Conservation (phyloP, 192 early-diverging fungal genomes). For the Podila verticillata region DNA sequence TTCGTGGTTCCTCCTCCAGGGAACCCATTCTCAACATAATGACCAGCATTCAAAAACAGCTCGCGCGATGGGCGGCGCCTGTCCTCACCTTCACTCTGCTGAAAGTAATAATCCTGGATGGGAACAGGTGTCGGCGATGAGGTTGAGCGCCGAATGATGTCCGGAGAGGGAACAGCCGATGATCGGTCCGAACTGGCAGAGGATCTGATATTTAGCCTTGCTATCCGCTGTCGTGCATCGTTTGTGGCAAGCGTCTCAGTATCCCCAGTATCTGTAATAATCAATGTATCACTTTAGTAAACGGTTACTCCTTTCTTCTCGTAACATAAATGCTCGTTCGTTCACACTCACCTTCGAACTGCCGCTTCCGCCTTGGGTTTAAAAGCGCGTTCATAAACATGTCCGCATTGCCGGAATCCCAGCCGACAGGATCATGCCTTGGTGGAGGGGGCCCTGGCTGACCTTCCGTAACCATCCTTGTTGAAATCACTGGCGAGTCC, state of each 20-base stretch:
- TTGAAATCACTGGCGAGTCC: slow-evolving; percentile 20
- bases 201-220: slow-evolving; percentile 35
- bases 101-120: background rate
- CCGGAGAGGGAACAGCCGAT: slow-evolving; percentile 26
- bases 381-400: slow-evolving; percentile 26
- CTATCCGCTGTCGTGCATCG: slow-evolving; percentile 39
- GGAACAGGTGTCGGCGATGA: slow-evolving; percentile 27
- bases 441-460: background rate
- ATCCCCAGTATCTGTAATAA: slow-evolving; percentile 31
- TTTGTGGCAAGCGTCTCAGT: slow-evolving; percentile 23
- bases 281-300: slow-evolving; percentile 4
- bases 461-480: slow-evolving; percentile 24
- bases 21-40: background rate
- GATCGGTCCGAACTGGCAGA: slow-evolving; percentile 30
- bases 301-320: no score
- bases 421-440: background rate
- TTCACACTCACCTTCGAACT: slow-evolving; percentile 37
- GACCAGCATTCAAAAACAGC: slow-evolving; percentile 1
- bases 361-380: slow-evolving; percentile 38
- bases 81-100: slow-evolving; percentile 11
- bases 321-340: background rate
- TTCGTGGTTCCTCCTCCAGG: slow-evolving; percentile 1
- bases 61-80: slow-evolving; percentile 5
- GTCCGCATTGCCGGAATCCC: slow-evolving; percentile 17
- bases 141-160: slow-evolving; percentile 26